phyloP scores from a whole-genome alignment of 148 eudicot genomes.

The Hydrangea macrophylla region DNA sequence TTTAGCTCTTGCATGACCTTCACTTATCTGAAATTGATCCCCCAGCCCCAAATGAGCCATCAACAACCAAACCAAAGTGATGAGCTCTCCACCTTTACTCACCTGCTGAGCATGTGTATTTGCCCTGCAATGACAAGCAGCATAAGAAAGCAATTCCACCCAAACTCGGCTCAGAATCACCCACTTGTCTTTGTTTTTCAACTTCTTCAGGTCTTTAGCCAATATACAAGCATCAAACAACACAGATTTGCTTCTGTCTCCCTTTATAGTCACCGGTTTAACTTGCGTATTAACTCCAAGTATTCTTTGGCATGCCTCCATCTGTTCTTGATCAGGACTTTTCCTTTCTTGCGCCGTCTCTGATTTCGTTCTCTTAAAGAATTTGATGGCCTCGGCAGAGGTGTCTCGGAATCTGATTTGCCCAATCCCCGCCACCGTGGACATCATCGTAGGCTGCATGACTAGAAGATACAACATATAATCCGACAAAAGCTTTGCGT shows the following conservation, averaged over 20 bases:
- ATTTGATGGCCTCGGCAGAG: constrained; percentile 28
- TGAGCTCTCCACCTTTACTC: constrained; percentile 5
- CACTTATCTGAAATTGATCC: background rate
- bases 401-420: constrained; percentile 33
- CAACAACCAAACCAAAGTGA: constrained; percentile 9
- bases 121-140: background rate
- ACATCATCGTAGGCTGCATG: constrained; percentile 30
- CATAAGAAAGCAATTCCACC: constrained; percentile 11
- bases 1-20: background rate
- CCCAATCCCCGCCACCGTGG: constrained; percentile 33
- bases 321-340: background rate
- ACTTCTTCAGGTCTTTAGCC: background rate
- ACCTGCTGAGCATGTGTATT: background rate
- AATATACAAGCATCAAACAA: constrained; percentile 1
- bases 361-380: constrained; percentile 2
- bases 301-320: background rate
- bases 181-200: background rate
- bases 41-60: constrained; percentile 11
- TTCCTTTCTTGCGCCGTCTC: background rate
- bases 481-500: constrained; percentile 24
- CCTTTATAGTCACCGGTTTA: background rate
- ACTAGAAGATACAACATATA: constrained; percentile 42
- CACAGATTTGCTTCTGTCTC: constrained; percentile 8
- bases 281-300: background rate
- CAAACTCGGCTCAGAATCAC: constrained; percentile 1